Base-by-base conservation (phyloP, 2,329 filamentous ascomycete genomes). In the Cladosporium velox region DNA sequence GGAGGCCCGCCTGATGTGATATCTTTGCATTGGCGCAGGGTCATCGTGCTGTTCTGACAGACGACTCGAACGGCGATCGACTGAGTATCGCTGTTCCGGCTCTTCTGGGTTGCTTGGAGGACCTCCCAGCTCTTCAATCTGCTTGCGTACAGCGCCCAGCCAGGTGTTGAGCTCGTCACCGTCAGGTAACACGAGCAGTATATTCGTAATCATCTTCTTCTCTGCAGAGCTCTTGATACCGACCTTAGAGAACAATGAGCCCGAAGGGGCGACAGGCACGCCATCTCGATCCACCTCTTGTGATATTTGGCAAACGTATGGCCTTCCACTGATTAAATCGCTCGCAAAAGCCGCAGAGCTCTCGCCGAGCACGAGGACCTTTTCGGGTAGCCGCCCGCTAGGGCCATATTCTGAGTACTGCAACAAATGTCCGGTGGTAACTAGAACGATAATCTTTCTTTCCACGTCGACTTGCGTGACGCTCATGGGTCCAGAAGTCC, bases 321-420 rank as follows among this genome's bases (percentile, higher is more conserved):
- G 91, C 67, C 87, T 87, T 6, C 91, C 91, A 3, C 91, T 90
- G 65, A 94, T 92, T 15, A 90, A 82, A 74, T 95, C 91, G 70
- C 88, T 92, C 1, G 89, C 91, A 76, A 92, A 94, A 5, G 90
- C 91, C 12, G 90, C 91, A 3, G 91, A 93, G 58, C 90, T 86
- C 69, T 87, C 88, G n/a, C 87, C 86, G 4, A 95, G 80, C 59
- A 89, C 87, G 66, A 94, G 80, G 38, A 91, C 83, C 76, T 89
- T 91, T 76, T 95, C 91, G 0, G 91, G 91, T 12, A 88, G 76
- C 28, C 91, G 84, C 71, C 93, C 89, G 71, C 87, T 90, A 3
- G 86, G 80, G 2, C 91, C 91, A 34, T 90, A 86, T 11, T 86
- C 87, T 4, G 88, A 77, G 75, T 94, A 95, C 72, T 94, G 91